These are phyloP conservation scores for Apophysomyces ossiformis DNA, from an alignment of 371 early-diverging fungal genomes.

Conservation along the genomic window DNA sequence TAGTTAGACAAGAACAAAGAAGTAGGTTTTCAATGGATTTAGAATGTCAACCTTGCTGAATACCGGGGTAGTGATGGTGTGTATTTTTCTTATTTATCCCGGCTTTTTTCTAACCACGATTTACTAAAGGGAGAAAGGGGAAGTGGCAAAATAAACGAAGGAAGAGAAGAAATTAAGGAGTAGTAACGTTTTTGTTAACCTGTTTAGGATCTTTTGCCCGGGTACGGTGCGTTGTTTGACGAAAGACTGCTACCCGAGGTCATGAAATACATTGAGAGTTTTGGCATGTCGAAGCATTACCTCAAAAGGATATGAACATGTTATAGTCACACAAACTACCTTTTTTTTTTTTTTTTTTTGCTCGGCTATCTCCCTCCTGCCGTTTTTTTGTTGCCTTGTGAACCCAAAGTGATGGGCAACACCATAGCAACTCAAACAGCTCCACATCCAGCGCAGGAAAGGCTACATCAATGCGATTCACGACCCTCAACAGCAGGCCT, in stretches of 20 bases:
- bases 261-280: constrained; percentile 7
- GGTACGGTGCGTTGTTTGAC: constrained; percentile 7
- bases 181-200: background rate
- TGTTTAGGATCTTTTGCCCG: constrained; percentile 9
- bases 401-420: constrained; percentile 56
- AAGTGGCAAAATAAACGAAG: background rate
- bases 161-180: constrained; percentile 1
- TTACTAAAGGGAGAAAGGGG: background rate
- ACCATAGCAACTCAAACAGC: constrained; percentile 71
- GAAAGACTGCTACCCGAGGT: constrained; percentile 3
- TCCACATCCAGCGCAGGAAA: constrained; percentile 9
- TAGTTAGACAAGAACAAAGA: background rate
- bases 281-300: constrained; percentile 7
- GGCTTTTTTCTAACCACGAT: background rate
- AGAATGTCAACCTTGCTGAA: background rate
- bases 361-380: background rate
- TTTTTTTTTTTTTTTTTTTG: constrained; percentile 5
- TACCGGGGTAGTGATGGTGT: too few species aligned
- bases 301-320: constrained; percentile 5
- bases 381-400: background rate
- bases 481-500: constrained; percentile 41
- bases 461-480: constrained; percentile 26
- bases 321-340: constrained; percentile 1
- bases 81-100: background rate
- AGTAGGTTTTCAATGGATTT: background rate